These are phyloP conservation scores for Closterium sp. DNA, from an alignment of 139 green algal genomes.

Conservation along the genomic window DNA sequence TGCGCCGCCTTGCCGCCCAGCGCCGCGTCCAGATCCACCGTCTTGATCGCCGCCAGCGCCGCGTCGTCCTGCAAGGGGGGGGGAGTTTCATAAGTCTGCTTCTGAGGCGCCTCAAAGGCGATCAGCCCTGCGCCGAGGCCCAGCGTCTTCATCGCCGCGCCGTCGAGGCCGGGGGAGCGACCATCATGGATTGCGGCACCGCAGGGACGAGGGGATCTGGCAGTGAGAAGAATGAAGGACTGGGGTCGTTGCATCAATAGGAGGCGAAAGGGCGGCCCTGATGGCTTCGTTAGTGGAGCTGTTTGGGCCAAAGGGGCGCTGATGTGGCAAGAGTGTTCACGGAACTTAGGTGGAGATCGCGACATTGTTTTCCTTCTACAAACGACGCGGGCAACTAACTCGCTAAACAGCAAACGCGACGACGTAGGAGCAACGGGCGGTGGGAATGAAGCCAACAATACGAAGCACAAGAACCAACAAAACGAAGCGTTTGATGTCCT, in stretches of 20 bases:
- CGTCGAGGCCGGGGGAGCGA: no score
- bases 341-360: no score
- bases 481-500: no score
- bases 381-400: background rate
- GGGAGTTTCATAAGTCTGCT: background rate
- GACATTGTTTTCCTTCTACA: no score
- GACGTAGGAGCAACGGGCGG: no score
- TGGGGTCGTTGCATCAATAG: no score
- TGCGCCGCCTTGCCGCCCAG: constrained; percentile 40
- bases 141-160: background rate
- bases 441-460: no score
- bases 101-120: background rate
- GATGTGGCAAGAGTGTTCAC: background rate
- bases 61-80: constrained; percentile 36
- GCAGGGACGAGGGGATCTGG: background rate
- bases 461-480: no score
- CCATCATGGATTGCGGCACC: no score
- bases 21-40: constrained; percentile 39
- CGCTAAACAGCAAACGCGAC: no score
- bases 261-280: no score
- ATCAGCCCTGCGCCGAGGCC: background rate
- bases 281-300: background rate
- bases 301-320: background rate
- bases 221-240: background rate
- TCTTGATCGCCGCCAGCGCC: constrained; percentile 33